Percentiles rank a stretch among this genome's conserved stretches.
Conservation (phyloP, 345 rosid genomes). For the Sisymbrium altissimum region DNA sequence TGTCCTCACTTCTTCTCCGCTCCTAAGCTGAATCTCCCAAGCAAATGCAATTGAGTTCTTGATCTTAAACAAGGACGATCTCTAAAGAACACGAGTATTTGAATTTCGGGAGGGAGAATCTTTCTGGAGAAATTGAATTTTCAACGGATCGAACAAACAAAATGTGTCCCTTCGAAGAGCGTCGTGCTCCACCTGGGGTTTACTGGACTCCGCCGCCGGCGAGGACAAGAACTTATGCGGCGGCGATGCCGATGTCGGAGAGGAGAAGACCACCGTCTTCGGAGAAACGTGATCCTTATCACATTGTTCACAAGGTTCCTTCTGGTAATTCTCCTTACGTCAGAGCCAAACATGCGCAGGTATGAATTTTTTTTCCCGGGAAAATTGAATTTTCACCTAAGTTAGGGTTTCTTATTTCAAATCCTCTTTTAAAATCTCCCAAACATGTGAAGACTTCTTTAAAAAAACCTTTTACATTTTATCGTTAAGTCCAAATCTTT, state of each 20-base stretch:
- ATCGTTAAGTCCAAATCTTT: neutral
- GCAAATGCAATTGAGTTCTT: conserved; percentile 1
- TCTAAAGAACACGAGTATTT: neutral
- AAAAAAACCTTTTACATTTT: neutral
- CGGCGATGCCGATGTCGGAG: conserved; percentile 50
- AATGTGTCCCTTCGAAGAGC: conserved; percentile 40
- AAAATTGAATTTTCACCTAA: neutral
- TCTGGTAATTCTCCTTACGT: conserved; percentile 80
- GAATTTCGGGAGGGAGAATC: neutral
- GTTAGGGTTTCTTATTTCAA: neutral
- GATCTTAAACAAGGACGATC: neutral
- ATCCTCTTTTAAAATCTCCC: neutral
- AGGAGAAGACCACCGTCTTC: conserved; percentile 40
- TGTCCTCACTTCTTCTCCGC: neutral
- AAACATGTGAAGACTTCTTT: neutral
- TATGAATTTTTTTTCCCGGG: conserved; percentile 7
- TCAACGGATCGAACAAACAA: neutral
- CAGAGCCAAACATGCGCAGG: conserved; percentile 84
- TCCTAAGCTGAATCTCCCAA: neutral
- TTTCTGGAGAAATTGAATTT: neutral
- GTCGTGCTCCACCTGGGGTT: conserved; percentile 30
- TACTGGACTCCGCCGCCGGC: conserved; percentile 61
- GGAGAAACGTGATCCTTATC: conserved; percentile 46
- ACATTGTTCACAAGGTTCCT: conserved; percentile 72
- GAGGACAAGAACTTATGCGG: conserved; percentile 15